A percentile compares a stretch with the other conserved stretches of the same genome.
Conservation (phyloP, 2,329 filamentous ascomycete species). For the Sclerotinia sclerotiorum region DNA sequence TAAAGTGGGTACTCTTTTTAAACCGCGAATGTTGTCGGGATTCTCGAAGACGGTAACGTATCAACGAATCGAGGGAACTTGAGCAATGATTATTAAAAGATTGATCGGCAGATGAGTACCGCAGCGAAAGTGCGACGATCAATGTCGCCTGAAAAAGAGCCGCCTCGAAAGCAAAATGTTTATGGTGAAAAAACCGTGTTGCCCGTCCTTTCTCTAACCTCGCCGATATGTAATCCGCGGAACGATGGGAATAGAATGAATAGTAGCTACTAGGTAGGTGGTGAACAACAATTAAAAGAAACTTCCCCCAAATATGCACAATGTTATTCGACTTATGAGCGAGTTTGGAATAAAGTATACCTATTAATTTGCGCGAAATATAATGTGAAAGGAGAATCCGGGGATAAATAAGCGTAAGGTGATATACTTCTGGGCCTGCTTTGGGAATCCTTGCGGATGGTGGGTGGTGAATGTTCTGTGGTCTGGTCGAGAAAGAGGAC, state of each 20-base stretch:
- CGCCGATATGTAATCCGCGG: slow-evolving; percentile 27
- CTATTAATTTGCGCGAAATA: background rate
- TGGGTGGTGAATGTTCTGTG: slow-evolving; percentile 12
- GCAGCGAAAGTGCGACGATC: slow-evolving; percentile 29
- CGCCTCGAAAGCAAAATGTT: slow-evolving; percentile 23
- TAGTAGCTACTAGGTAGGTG: no score
- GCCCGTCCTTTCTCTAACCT: slow-evolving; percentile 27
- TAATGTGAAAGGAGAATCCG: slow-evolving; percentile 23
- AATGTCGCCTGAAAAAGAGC: slow-evolving; percentile 29
- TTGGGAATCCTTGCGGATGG: slow-evolving; percentile 26
- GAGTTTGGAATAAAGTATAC: background rate
- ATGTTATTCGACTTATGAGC: background rate
- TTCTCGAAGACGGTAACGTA: slow-evolving; percentile 22
- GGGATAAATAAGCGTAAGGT: slow-evolving; percentile 8
- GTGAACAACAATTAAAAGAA: background rate
- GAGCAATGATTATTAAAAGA: background rate
- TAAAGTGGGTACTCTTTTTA: slow-evolving; percentile 22
- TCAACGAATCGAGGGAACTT: slow-evolving; percentile 11
- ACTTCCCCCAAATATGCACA: background rate
- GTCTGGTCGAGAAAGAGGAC: slow-evolving; percentile 25
- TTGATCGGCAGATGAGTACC: slow-evolving; percentile 23
- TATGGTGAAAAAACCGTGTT: slow-evolving; percentile 20
- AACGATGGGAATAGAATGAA: slow-evolving; percentile 13
- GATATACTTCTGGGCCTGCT: slow-evolving; percentile 15
- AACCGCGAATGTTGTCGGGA: slow-evolving; percentile 24